phyloP scores from a whole-genome alignment of 176 grass and related monocot genomes.

The maize (Zea mays) region Zm-B73-REFERENCE-NAM-5.0 NC_050097.1:217672001-217672500 shows the following conservation, averaged over 20 bases:
- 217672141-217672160: slow-evolving; percentile 42
- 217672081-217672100: slow-evolving; percentile 36
- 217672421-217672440: neutral
- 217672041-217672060: slow-evolving; percentile 64
- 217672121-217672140: neutral
- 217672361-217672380: slow-evolving; percentile 69
- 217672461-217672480: too few relatives aligned
- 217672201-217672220: slow-evolving; percentile 87
- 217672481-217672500: too few relatives aligned
- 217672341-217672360: slow-evolving; percentile 66
- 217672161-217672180: slow-evolving; percentile 56
- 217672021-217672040: slow-evolving; percentile 67
- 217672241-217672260: neutral
- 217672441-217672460: neutral
- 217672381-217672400: slow-evolving; percentile 68
- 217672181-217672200: slow-evolving; percentile 76
- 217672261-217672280: neutral
- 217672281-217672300: neutral
- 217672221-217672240: slow-evolving; percentile 51
- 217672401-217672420: neutral
- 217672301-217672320: slow-evolving; percentile 78
- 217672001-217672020: slow-evolving; percentile 74
- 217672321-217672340: slow-evolving; percentile 63
- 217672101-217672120: neutral
- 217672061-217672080: slow-evolving; percentile 46